These are phyloP conservation scores for Cryphonectria naterciae DNA, from an alignment of 2,329 filamentous ascomycete species.

Conservation along the genomic window DNA sequence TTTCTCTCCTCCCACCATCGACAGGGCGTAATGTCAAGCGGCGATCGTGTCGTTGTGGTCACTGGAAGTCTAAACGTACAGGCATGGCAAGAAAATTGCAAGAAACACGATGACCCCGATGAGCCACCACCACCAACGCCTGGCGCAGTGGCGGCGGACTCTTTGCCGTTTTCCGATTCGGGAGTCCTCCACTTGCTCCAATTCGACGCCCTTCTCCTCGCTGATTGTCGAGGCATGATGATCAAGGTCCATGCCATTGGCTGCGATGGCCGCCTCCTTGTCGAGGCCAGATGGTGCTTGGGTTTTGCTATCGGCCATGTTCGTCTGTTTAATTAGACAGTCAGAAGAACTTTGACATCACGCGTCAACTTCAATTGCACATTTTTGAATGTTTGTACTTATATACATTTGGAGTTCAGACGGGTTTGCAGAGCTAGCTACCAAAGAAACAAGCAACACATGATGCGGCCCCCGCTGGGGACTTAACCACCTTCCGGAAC, in stretches of 20 bases:
- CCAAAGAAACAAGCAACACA: background rate
- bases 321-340: background rate
- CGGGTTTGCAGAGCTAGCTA: background rate
- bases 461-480: constrained; percentile 18
- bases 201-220: background rate
- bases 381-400: background rate
- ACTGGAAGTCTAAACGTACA: background rate
- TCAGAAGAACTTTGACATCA: background rate
- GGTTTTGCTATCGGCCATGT: background rate
- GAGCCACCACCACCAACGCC: constrained; percentile 18
- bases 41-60: background rate
- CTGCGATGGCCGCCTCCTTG: background rate
- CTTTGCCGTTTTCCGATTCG: background rate
- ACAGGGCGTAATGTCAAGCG: background rate
- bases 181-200: background rate
- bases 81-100: constrained; percentile 10
- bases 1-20: background rate
- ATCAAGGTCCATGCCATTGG: background rate
- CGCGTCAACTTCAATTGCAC: background rate
- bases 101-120: constrained; percentile 10
- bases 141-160: constrained; percentile 9
- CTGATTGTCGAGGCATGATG: background rate
- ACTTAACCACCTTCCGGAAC: constrained; percentile 14
- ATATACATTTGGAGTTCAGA: background rate
- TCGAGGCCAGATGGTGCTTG: background rate